phyloP scores from a whole-genome alignment of 768 basidiomycete genomes.

The Pleurotus eryngii region DNA sequence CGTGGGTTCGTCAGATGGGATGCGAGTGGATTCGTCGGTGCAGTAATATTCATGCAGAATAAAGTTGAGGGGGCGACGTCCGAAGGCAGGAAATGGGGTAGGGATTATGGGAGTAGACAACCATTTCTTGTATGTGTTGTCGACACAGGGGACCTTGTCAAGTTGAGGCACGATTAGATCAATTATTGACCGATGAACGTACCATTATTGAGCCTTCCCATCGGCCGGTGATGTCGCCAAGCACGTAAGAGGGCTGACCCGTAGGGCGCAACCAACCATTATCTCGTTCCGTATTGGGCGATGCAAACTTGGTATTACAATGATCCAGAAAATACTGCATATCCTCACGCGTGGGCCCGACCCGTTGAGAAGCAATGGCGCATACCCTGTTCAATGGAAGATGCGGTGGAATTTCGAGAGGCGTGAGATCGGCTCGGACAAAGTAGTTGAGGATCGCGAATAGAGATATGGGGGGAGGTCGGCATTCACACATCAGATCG shows the following conservation, averaged over 20 bases:
- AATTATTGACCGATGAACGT: slow-evolving; percentile 11
- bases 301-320: slow-evolving; percentile 39
- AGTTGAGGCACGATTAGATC: background rate
- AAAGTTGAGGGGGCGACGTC: slow-evolving; percentile 46
- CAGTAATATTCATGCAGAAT: slow-evolving; percentile 47
- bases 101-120: slow-evolving; percentile 28
- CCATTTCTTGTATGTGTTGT: slow-evolving; percentile 32
- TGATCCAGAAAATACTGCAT: slow-evolving; percentile 37
- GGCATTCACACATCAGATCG: slow-evolving; percentile 21
- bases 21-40: slow-evolving; percentile 26
- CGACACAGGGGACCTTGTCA: slow-evolving; percentile 32
- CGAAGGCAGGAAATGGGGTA: slow-evolving; percentile 28
- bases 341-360: slow-evolving; percentile 47
- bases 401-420: slow-evolving; percentile 37
- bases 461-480: slow-evolving; percentile 39
- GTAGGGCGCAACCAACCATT: background rate
- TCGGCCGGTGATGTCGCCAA: slow-evolving; percentile 41
- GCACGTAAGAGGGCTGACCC: slow-evolving; percentile 29
- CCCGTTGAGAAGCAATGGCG: slow-evolving; percentile 23
- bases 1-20: slow-evolving; percentile 27
- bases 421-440: slow-evolving; percentile 33
- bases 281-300: background rate
- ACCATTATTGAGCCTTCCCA: slow-evolving; percentile 53
- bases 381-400: slow-evolving; percentile 29
- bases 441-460: slow-evolving; percentile 51